phyloP scores from a whole-genome alignment of 805 yeast species.

The Lipomyces yamanashiensis region DNA sequence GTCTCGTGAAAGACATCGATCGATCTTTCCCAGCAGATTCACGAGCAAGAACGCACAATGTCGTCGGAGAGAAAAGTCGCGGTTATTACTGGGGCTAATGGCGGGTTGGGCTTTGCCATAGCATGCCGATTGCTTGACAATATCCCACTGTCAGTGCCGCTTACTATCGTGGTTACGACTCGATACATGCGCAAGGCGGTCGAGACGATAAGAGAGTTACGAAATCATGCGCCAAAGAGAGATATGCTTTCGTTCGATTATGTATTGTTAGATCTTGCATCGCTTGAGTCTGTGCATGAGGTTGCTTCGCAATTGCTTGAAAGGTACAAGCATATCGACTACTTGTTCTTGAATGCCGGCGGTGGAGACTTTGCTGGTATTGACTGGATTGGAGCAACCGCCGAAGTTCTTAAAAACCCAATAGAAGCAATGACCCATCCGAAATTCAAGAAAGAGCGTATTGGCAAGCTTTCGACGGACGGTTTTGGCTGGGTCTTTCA shows the following conservation, averaged over 20 bases:
- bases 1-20: no score
- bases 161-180: slow-evolving; percentile 87
- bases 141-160: slow-evolving; percentile 55
- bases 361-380: slow-evolving; percentile 87
- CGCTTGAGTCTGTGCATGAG: slow-evolving; percentile 80
- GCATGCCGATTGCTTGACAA: slow-evolving; percentile 77
- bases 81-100: slow-evolving; percentile 50
- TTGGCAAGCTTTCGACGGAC: slow-evolving; percentile 76
- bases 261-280: slow-evolving; percentile 82
- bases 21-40: background rate
- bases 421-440: slow-evolving; percentile 87
- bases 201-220: slow-evolving; percentile 67
- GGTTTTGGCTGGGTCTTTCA: slow-evolving; percentile 88
- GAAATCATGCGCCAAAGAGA: slow-evolving; percentile 40
- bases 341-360: slow-evolving; percentile 84
- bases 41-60: background rate
- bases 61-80: slow-evolving; percentile 41
- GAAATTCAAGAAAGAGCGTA: slow-evolving; percentile 77
- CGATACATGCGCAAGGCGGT: slow-evolving; percentile 85
- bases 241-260: slow-evolving; percentile 84
- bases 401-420: slow-evolving; percentile 69
- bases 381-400: slow-evolving; percentile 79
- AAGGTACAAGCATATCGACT: slow-evolving; percentile 71
- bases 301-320: slow-evolving; percentile 73
- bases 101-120: slow-evolving; percentile 81